These are phyloP conservation scores for Saraca asoca DNA, from an alignment of 331 rosid species.

Conservation along the genomic window DNA sequence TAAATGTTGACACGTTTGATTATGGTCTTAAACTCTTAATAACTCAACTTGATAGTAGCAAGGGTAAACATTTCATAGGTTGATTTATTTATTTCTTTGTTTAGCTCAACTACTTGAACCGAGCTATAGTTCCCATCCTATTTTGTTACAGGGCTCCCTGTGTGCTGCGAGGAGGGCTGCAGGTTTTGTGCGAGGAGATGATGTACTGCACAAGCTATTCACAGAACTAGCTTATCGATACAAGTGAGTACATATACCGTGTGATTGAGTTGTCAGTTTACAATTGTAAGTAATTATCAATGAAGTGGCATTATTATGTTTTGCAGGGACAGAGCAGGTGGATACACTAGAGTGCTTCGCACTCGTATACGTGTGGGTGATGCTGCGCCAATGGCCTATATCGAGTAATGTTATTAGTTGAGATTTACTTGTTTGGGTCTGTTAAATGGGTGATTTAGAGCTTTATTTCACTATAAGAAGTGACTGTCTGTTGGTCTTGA, in stretches of 20 bases:
- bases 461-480: slow-evolving; percentile 9
- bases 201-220: slow-evolving; percentile 87
- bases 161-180: slow-evolving; percentile 86
- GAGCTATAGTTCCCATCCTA: not conserved
- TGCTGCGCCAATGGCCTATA: slow-evolving; percentile 98
- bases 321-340: slow-evolving; percentile 86
- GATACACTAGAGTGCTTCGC: slow-evolving; percentile 91
- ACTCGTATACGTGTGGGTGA: slow-evolving; percentile 96
- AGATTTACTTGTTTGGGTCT: slow-evolving; percentile 1
- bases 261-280: slow-evolving; percentile 7
- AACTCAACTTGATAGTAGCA: not conserved
- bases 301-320: slow-evolving; percentile 11
- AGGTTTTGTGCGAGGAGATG: slow-evolving; percentile 90
- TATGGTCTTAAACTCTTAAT: not conserved
- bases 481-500: not conserved
- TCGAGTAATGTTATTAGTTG: slow-evolving; percentile 62
- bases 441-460: not conserved
- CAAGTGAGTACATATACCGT: slow-evolving; percentile 52
- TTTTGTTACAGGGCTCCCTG: slow-evolving; percentile 60
- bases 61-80: not conserved
- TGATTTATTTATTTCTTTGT: not conserved
- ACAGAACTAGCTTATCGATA: slow-evolving; percentile 91
- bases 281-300: slow-evolving; percentile 2
- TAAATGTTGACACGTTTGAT: not conserved
- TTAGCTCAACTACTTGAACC: slow-evolving; percentile 19